Conservation (phyloP, 352 stramenopile species). For the Globisporangium camurandrum region DNA sequence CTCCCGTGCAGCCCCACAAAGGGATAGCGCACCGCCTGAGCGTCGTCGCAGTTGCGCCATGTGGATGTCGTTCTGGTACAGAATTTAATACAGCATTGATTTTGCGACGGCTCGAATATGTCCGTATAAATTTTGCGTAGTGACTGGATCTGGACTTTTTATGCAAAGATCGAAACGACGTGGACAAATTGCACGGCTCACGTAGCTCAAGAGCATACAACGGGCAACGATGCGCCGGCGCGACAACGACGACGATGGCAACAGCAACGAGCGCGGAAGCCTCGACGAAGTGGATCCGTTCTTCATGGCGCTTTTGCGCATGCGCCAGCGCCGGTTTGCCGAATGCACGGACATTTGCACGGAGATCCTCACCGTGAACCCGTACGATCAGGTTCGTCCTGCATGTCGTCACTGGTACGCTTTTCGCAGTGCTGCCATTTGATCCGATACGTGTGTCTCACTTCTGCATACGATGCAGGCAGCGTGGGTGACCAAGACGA, state of each 20-base stretch:
- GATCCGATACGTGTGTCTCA: not conserved
- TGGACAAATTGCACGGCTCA: not conserved
- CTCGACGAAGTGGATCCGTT: slow-evolving; percentile 84
- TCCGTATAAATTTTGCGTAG: no score
- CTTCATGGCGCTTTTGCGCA: slow-evolving; percentile 77
- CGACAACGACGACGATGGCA: not conserved
- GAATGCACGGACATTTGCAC: slow-evolving; percentile 83
- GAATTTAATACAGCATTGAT: no score
- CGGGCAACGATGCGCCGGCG: slow-evolving; percentile 5
- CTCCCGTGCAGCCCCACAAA: no score
- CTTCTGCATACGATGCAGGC: slow-evolving; percentile 23
- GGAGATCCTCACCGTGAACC: slow-evolving; percentile 76
- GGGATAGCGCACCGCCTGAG: no score
- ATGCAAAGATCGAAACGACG: slow-evolving; percentile 11
- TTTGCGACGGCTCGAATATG: no score
- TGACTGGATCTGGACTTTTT: no score
- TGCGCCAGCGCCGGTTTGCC: slow-evolving; percentile 65
- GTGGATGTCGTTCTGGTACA: no score
- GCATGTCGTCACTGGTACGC: not conserved
- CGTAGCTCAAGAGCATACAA: not conserved
- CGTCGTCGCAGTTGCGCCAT: no score
- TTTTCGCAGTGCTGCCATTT: not conserved
- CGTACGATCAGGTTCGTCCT: slow-evolving; percentile 61
- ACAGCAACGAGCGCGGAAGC: slow-evolving; percentile 17
- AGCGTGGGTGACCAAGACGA: slow-evolving; percentile 88